Percentiles rank a stretch among this genome's conserved stretches.
Conservation (phyloP, 2,329 filamentous ascomycete genomes). For the Talaromyces atroroseus region DNA sequence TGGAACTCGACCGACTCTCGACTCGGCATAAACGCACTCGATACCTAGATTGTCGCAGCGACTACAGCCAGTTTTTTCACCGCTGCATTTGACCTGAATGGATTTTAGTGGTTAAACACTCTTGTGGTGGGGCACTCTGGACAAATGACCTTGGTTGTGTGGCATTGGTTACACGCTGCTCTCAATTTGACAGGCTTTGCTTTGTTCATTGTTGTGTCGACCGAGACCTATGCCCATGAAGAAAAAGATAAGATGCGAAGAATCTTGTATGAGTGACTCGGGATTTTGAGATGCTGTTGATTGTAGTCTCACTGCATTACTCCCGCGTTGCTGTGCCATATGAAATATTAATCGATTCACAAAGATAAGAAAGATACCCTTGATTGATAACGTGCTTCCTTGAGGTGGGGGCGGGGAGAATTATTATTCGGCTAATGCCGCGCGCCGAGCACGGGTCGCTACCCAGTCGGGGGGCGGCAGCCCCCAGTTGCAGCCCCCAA, state of each 20-base stretch:
- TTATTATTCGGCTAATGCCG: no score
- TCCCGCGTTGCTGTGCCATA: background rate
- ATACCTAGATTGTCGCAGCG: background rate
- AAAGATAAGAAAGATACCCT: background rate
- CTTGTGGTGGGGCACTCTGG: background rate
- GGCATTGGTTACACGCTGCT: constrained; percentile 1
- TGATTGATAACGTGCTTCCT: background rate
- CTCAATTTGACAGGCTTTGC: background rate
- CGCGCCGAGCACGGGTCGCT: no score
- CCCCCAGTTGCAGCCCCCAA: no score
- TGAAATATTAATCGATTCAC: background rate
- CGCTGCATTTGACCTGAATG: background rate
- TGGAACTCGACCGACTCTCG: background rate
- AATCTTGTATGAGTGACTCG: background rate
- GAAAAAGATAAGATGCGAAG: background rate
- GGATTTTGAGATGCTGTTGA: no score
- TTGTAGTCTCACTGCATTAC: no score
- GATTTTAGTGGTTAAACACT: background rate
- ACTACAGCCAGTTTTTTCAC: background rate
- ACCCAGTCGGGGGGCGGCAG: no score
- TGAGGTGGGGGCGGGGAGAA: background rate
- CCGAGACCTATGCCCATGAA: background rate
- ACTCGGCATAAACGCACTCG: background rate
- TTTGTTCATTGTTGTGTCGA: background rate
- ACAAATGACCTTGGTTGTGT: background rate